phyloP scores from a whole-genome alignment of 768 basidiomycete species.

The Suillus paluster region DNA sequence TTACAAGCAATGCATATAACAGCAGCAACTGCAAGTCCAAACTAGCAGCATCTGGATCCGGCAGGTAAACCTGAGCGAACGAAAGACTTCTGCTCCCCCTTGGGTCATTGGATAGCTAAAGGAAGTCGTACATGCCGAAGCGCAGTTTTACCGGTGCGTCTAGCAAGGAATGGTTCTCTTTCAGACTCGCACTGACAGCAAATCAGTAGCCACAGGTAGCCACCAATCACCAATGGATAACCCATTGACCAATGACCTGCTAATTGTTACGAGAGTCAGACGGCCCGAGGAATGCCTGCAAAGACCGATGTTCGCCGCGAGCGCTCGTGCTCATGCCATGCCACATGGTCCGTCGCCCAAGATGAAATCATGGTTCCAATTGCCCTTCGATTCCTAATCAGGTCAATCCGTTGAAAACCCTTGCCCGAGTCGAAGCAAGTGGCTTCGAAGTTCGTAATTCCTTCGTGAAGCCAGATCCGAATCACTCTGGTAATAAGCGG shows the following conservation, averaged over 20 bases:
- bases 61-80: not conserved
- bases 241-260: not conserved
- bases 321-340: not conserved
- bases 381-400: not conserved
- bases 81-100: not conserved
- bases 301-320: not conserved
- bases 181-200: not conserved
- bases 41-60: not conserved
- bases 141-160: not conserved
- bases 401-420: not conserved
- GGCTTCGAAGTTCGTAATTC: not conserved
- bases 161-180: not conserved
- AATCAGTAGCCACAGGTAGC: not conserved
- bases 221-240: not conserved
- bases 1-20: not conserved
- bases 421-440: not conserved
- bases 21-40: not conserved
- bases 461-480: not conserved
- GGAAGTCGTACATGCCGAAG: not conserved
- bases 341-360: not conserved
- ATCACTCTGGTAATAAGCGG: not conserved
- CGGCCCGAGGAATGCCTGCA: constrained; percentile 4
- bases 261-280: not conserved
- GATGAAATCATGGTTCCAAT: not conserved
- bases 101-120: not conserved